Evolutionary conservation across 2,329 filamentous ascomycete species (phyloP), one percentile per base, ranked within the genome.

Genomic region (Phoma sp.): DNA sequence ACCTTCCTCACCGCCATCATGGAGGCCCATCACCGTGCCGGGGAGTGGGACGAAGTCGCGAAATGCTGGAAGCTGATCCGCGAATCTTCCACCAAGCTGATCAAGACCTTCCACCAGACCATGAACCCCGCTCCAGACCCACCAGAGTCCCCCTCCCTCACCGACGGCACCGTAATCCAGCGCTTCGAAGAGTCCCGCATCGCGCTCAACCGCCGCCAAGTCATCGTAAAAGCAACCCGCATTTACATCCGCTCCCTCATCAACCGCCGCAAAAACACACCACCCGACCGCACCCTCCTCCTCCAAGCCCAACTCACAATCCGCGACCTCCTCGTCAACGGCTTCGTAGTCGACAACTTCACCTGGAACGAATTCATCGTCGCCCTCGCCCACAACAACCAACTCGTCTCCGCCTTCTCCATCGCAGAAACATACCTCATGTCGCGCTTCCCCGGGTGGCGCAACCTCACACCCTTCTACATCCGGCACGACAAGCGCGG

Each of bases 321-420:
- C 23, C 73, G 80, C 18, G 74, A 82, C n/a, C 78, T 93, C 10
- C 78, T 84, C 7, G 69, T 72, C 1, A 80, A 83, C 33, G 93
- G 93, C 10, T 97, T 93, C 77, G 77, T 79, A 23, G 75, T 97
- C 52, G 88, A 91, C 67, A 87, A 84, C 69, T 83, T 83, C 64
- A 92, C 91, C 62, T 96, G 92, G 92, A 95, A 96, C 70, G 81
- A 84, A 43, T 87, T 90, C 60, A 82, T 96, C 49, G 85, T 89
- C 64, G 75, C 82, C 43, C 84, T 97, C 23, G 84, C 86, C 20
- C 77, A 80, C 12, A 80, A 86, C 47, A 81, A 83, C 38, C 80
- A 83, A 38, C 82, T 83, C 64, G 76, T 84, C 40, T 80, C 88
- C 17, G 92, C 92, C 30, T 96, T 95, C 75, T 70, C 77, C 18